A percentile compares a stretch with the other conserved stretches of the same genome.
Conservation (phyloP, 192 early-diverging fungal genomes). For the Allomyces macrogynus region DNA sequence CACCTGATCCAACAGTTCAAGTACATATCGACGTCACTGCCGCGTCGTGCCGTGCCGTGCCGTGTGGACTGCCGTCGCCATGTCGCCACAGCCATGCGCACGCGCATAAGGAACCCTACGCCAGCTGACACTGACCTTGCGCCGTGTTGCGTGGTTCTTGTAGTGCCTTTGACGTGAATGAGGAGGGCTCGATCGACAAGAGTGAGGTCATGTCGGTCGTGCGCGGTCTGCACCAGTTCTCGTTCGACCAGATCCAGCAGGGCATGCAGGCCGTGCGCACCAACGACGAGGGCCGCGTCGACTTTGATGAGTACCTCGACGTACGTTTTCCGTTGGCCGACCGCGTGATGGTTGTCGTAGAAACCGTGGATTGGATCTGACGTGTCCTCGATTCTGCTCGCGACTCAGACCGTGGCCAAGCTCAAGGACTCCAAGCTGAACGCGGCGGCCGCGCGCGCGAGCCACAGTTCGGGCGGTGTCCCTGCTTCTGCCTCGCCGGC, state of each 20-base stretch:
- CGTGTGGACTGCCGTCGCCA: too few relatives aligned
- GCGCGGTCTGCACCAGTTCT: constrained; percentile 38
- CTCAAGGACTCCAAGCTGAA: background rate
- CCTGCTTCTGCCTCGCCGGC: constrained; percentile 15
- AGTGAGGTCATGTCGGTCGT: constrained; percentile 40
- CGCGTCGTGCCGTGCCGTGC: background rate
- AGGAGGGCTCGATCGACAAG: constrained; percentile 44
- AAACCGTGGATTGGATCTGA: background rate
- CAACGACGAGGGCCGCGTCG: constrained; percentile 44
- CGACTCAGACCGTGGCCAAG: background rate
- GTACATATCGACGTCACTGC: background rate
- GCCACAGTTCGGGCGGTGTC: background rate
- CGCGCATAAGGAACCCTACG: too few relatives aligned
- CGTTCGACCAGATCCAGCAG: constrained; percentile 47
- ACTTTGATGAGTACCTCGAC: constrained; percentile 63
- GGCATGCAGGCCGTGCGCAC: constrained; percentile 45
- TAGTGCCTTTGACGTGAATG: constrained; percentile 32
- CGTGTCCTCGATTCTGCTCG: background rate
- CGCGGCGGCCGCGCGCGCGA: background rate
- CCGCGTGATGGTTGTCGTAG: too few relatives aligned
- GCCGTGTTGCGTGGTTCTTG: too few relatives aligned
- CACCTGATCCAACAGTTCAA: constrained; percentile 15
- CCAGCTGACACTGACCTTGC: too few relatives aligned
- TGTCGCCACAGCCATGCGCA: too few relatives aligned
- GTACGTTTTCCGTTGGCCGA: constrained; percentile 14